These are phyloP conservation scores for Solanum ossicruentum DNA, from an alignment of 257 asterid genomes.

Conservation along the genomic window DNA sequence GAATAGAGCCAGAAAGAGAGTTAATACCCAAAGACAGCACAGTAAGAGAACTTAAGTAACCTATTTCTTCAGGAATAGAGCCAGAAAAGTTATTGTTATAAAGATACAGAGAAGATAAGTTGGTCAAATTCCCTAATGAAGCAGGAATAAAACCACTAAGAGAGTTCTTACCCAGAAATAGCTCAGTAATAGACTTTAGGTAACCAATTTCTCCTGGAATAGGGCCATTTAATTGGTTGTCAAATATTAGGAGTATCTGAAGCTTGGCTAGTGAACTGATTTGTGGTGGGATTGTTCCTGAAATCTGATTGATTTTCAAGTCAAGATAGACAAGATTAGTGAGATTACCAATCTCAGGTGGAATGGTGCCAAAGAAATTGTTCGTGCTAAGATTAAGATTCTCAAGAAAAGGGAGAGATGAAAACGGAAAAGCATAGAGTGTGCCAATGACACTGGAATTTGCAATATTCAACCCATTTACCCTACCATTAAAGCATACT, in stretches of 20 bases:
- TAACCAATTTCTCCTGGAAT: background rate
- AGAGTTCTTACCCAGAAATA: background rate
- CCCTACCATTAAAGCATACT: background rate
- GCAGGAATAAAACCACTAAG: background rate
- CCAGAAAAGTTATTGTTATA: too few species aligned
- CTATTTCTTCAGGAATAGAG: too few species aligned
- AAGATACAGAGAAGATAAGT: too few species aligned
- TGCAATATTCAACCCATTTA: background rate
- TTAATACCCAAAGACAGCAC: too few species aligned
- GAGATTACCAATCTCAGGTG: background rate
- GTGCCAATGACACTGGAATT: background rate
- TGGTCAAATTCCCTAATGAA: too few species aligned
- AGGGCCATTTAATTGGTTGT: background rate
- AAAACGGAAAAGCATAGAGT: background rate
- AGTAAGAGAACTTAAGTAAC: too few species aligned
- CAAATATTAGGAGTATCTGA: background rate
- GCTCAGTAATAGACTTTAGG: background rate
- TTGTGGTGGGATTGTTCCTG: background rate
- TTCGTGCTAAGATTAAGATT: background rate
- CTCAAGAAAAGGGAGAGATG: background rate
- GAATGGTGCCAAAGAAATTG: background rate
- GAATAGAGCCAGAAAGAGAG: too few species aligned
- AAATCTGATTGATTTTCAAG: background rate
- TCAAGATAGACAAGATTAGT: background rate
- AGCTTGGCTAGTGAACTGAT: background rate